phyloP scores from a whole-genome alignment of 495 filamentous ascomycete genomes.

The Terfezia claveryi region DNA sequence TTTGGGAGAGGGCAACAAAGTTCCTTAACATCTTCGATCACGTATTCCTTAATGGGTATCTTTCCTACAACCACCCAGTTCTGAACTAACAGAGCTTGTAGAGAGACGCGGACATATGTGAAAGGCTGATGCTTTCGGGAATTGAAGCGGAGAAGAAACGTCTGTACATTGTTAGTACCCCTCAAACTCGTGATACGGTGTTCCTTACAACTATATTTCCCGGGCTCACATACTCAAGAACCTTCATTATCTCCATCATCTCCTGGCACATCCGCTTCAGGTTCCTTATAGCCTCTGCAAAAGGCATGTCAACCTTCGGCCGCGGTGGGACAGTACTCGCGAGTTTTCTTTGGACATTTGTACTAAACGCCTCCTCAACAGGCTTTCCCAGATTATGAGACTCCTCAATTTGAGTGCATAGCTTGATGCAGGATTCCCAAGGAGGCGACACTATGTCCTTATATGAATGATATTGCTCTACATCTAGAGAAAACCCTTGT shows the following conservation, averaged over 20 bases:
- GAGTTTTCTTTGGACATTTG: slow-evolving; percentile 68
- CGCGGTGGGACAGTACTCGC: slow-evolving; percentile 85
- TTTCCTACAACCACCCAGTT: slow-evolving; percentile 42
- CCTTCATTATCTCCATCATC: slow-evolving; percentile 41
- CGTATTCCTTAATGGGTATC: slow-evolving; percentile 44
- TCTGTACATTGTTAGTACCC: too few relatives aligned
- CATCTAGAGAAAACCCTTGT: slow-evolving; percentile 27
- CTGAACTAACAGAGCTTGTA: slow-evolving; percentile 56
- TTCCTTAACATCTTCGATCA: slow-evolving; percentile 59
- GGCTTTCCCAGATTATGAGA: slow-evolving; percentile 39
- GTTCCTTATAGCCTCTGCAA: slow-evolving; percentile 46
- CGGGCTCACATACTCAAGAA: slow-evolving; percentile 34
- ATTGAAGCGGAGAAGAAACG: neutral
- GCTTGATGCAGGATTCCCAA: slow-evolving; percentile 26
- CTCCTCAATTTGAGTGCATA: slow-evolving; percentile 30
- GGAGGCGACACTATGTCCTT: slow-evolving; percentile 17
- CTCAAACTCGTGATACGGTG: too few relatives aligned
- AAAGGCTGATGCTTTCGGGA: slow-evolving; percentile 39
- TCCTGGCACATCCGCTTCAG: slow-evolving; percentile 52
- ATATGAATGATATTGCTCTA: slow-evolving; percentile 21
- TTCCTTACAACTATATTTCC: neutral
- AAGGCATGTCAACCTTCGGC: slow-evolving; percentile 57
- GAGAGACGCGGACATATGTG: slow-evolving; percentile 59
- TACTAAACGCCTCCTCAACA: slow-evolving; percentile 61
- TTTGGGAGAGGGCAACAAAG: slow-evolving; percentile 49